Base-by-base conservation (phyloP, 495 filamentous ascomycete genomes). In the Hypoxylon perforatum region DNA sequence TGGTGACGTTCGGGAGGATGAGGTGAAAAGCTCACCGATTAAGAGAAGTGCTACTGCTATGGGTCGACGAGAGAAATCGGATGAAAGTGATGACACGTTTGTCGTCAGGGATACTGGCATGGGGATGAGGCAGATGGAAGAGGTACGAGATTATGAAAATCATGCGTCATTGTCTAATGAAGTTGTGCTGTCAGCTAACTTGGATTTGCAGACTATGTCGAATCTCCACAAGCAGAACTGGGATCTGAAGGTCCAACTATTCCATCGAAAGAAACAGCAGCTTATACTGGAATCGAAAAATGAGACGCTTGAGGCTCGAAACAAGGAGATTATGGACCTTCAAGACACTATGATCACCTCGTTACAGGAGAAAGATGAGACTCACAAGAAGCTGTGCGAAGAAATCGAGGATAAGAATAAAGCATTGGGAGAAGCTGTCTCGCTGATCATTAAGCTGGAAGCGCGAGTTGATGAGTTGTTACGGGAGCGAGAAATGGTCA, bases 201-300 rank as follows among this genome's bases (percentile, higher is more conserved):
- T 49, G 9, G 23, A 53, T 25, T 19, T 5, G 18, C 36, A 77
- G 69, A 81, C 78, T 39, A 54, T 82, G 36, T 83, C 77, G 17
- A 91, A 86, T 47, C 78, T 96, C 45, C 88, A 90, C 71, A 96
- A 96, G 70, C 86, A 94, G 71, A 95, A 96, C 68, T 97, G 96
- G 71, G 91, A 94, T 71, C 81, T 97, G 57, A 96, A 96, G 75
- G 80, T 97, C 47, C 91, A 94, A 62, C 81, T 97, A 1, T 91
- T 86, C 68, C 91, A 97, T 65, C 84, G 89, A 48, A 86, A 92
- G 22, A 78, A 87, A 70, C 77, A 77, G 50, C 82, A 85, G 67
- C 76, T 74, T 14, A 58, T 59, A 4, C 67, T 93, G 39, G 88
- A 91, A 68, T 82, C 86, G 54, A 81, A 86, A 42, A 65, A 92